These are phyloP conservation scores for Zygnema circumcarinatum DNA, from an alignment of 139 green algal species.

Conservation along the genomic window DNA sequence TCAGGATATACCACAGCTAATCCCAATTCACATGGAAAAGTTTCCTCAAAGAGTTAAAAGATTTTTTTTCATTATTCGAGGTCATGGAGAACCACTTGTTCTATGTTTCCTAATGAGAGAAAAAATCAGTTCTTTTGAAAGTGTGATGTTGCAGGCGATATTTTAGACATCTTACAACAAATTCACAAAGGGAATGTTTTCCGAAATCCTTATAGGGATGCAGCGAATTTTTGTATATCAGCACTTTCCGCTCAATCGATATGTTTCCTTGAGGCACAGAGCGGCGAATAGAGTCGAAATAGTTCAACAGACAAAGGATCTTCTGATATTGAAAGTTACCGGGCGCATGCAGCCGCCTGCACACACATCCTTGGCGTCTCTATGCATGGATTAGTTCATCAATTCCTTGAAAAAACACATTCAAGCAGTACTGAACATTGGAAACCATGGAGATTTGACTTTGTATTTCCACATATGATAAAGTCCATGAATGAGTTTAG, in stretches of 20 bases:
- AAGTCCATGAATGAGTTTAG: neutral
- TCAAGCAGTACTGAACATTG: neutral
- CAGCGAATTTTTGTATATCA: neutral
- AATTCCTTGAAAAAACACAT: neutral
- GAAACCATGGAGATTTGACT: too few species aligned
- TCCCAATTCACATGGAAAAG: neutral
- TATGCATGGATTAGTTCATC: too few species aligned
- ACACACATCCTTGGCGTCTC: neutral
- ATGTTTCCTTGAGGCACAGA: constrained; percentile 18
- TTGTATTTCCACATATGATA: neutral
- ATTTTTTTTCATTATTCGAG: too few species aligned
- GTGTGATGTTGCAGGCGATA: neutral
- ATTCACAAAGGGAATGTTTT: neutral
- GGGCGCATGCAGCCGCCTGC: neutral
- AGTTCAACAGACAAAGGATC: constrained; percentile 45
- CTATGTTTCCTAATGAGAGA: neutral
- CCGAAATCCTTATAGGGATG: neutral
- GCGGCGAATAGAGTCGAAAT: constrained; percentile 16
- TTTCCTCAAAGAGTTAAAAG: neutral
- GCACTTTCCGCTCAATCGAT: constrained; percentile 53
- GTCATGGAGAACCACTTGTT: neutral
- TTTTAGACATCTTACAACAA: neutral
- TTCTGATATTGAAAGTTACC: constrained; percentile 5
- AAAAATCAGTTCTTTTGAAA: neutral
- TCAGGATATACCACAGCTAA: neutral